Conservation (phyloP, 768 basidiomycete species). For the Naematelia aurantialba region DNA sequence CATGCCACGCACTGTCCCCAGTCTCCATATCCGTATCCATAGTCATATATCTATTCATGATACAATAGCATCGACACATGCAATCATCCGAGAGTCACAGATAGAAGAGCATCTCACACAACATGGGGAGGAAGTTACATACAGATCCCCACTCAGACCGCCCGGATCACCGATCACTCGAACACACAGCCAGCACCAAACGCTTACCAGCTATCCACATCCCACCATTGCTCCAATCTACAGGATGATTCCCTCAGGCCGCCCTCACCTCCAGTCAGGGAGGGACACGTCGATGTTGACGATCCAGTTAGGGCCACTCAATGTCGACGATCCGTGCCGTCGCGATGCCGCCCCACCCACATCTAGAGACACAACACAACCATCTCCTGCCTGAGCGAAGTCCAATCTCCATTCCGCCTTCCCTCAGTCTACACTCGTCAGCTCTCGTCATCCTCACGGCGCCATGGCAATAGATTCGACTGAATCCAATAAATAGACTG, state of each 20-base stretch:
- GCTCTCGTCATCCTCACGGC: not conserved
- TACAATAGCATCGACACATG: not conserved
- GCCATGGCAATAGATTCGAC: not conserved
- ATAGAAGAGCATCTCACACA: no score
- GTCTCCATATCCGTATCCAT: no score
- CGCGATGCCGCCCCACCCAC: no score
- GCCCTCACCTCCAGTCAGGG: not conserved
- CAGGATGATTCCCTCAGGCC: not conserved
- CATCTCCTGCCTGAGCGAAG: constrained; percentile 24
- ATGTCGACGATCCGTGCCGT: not conserved
- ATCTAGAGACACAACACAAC: constrained; percentile 32
- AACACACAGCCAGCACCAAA: no score
- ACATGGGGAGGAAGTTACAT: no score
- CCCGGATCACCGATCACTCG: no score
- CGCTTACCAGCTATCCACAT: no score
- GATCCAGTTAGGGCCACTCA: not conserved
- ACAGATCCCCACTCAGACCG: no score
- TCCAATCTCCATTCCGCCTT: constrained; percentile 23
- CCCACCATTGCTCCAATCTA: not conserved
- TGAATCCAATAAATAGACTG: not conserved
- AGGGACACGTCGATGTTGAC: not conserved
- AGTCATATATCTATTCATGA: not conserved
- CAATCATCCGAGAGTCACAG: no score
- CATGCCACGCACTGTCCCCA: no score
- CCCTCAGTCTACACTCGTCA: constrained; percentile 21